Evolutionary conservation across 2,329 filamentous ascomycete species (phyloP), one percentile per base, ranked within the genome.

Genomic region (Cladosporium sp.): DNA sequence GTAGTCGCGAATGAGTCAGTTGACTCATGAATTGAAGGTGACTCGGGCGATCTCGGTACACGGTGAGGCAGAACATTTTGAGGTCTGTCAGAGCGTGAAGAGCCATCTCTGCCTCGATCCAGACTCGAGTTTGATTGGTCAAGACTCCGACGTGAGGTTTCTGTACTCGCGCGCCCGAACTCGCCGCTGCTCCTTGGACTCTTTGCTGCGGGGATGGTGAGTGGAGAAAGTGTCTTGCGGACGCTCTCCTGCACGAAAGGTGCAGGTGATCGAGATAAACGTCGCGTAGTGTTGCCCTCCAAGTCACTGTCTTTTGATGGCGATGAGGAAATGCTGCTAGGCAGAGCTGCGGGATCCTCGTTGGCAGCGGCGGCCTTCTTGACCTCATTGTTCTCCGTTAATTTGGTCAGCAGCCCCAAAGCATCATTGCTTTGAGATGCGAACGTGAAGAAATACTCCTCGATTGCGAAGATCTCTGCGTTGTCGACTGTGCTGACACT

Each of bases 401-500:
- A 81, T 51, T 87, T 86, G 68, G 87, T 91, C 61, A 99, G 82
- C 2, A 95, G 86, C 59, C 89, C 87, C 69, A 96, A 87, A 15
- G 92, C 94, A 72, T 97, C 92, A 73, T 91, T 88, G 7, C 93
- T 93, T 69, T 89, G 89, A 71, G 87, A 90, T 77, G 97, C 97
- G 79, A 98, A 98, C 0, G 93, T 95, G 78, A 99, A 98, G 77
- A 96, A 98, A 77, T 98, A 97, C 88, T 99, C 95, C 73, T 99
- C 95, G 69, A 98, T 92, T 2, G 93, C 93, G 79, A 91, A 98
- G 0, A 92, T 96, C 78, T 97, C 94, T 70, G 95, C 92, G 70
- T 93, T 96, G 74, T 97, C 93, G 65, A 98, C 89, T 52, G 97
- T 92, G 44, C 92, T 88, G 68, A 99, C 89, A 79, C 96, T 97